phyloP scores from a whole-genome alignment of 441 rosid species.

The Syzygium malaccense region DNA sequence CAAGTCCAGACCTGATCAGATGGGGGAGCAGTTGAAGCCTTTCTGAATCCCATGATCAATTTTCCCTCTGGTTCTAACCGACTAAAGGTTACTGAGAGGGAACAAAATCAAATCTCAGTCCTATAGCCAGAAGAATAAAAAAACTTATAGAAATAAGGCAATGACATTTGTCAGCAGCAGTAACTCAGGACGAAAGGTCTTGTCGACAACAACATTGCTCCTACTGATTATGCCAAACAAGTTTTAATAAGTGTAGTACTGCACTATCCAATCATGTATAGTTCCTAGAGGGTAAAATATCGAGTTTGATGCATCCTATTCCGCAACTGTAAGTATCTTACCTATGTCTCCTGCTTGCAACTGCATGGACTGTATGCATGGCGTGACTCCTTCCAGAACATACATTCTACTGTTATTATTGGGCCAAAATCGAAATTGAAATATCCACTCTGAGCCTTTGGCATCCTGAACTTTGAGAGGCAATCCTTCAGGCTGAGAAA shows the following conservation, averaged over 20 bases:
- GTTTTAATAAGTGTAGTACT: neutral
- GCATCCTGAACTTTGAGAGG: conserved; percentile 94
- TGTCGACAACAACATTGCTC: neutral
- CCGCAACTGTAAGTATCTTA: conserved; percentile 20
- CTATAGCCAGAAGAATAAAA: conserved; percentile 7
- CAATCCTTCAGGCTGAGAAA: conserved; percentile 82
- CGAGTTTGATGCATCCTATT: neutral
- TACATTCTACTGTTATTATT: conserved; percentile 91
- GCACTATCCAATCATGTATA: neutral
- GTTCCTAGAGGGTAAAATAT: neutral
- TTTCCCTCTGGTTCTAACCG: conserved; percentile 94
- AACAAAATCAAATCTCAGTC: conserved; percentile 28
- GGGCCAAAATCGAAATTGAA: conserved; percentile 98
- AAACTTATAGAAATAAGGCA: neutral
- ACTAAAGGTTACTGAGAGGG: conserved; percentile 82
- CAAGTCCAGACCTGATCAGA: conserved; percentile 71
- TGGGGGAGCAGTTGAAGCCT: conserved; percentile 60
- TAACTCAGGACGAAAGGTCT: neutral
- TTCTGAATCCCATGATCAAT: conserved; percentile 93
- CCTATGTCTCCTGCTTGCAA: conserved; percentile 98
- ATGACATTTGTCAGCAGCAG: neutral
- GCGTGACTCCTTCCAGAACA: conserved; percentile 92
- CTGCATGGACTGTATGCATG: conserved; percentile 92
- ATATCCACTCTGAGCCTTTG: conserved; percentile 93
- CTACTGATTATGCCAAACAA: conserved; percentile 1